Conservation (phyloP, 2,329 filamentous ascomycete genomes). For the Lasiodiplodia sp. region DNA sequence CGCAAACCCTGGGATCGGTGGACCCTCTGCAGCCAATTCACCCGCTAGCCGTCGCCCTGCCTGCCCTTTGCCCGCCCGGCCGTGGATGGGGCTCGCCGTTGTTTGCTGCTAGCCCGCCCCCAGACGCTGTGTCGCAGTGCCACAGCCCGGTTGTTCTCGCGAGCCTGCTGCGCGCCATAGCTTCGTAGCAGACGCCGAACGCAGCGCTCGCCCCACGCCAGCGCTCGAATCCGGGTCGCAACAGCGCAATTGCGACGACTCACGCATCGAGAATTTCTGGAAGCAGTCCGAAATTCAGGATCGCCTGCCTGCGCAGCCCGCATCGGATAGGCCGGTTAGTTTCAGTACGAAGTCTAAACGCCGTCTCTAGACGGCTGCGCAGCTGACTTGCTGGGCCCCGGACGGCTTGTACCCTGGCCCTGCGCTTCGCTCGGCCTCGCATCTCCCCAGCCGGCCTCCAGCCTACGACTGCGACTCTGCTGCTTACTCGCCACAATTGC, state of each 20-base stretch:
- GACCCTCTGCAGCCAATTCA: conserved; percentile 27
- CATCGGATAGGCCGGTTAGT: conserved; percentile 27
- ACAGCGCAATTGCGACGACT: conserved; percentile 20
- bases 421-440: conserved; percentile 25
- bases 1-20: conserved; percentile 25
- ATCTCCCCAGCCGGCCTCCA: conserved; percentile 21
- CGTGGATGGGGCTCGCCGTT: conserved; percentile 18
- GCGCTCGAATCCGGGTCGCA: conserved; percentile 22
- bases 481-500: conserved; percentile 24
- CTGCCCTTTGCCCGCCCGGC: conserved; percentile 1
- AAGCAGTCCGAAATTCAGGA: conserved; percentile 27
- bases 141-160: conserved; percentile 23
- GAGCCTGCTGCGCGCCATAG: conserved; percentile 21
- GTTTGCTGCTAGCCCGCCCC: conserved; percentile 23
- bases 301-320: conserved; percentile 15
- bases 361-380: conserved; percentile 26
- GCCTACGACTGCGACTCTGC: conserved; percentile 17
- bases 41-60: conserved; percentile 5
- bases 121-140: conserved; percentile 23
- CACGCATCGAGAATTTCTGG: conserved; percentile 21
- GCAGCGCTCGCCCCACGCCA: conserved; percentile 15
- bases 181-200: conserved; percentile 11
- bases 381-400: conserved; percentile 27
- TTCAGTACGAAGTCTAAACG: conserved; percentile 22
- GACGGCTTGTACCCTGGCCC: conserved; percentile 24